phyloP scores from a whole-genome alignment of 1,139 yeast genomes.

The Hyphopichia buzzinii region DNA sequence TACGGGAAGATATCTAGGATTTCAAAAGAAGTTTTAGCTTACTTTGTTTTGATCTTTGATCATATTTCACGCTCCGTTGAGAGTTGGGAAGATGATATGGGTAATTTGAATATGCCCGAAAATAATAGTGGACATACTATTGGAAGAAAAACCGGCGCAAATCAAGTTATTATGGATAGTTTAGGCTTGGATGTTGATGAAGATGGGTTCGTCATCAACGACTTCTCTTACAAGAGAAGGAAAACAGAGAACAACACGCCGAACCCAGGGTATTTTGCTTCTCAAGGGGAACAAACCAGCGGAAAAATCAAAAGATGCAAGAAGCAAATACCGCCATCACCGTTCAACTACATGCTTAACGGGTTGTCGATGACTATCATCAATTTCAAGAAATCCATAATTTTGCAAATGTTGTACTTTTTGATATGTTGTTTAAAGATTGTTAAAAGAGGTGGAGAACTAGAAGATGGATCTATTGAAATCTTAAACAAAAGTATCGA shows the following conservation, averaged over 20 bases:
- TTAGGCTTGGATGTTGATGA: constrained; percentile 40
- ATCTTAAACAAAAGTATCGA: constrained; percentile 32
- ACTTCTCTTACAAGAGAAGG: constrained; percentile 43
- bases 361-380: constrained; percentile 47
- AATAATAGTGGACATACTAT: background rate
- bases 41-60: constrained; percentile 38
- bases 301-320: constrained; percentile 11
- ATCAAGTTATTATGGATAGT: constrained; percentile 29
- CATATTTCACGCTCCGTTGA: constrained; percentile 27
- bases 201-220: constrained; percentile 49
- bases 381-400: constrained; percentile 43
- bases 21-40: constrained; percentile 39
- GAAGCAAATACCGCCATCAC: constrained; percentile 38
- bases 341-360: constrained; percentile 44
- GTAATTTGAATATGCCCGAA: constrained; percentile 2
- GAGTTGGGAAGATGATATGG: constrained; percentile 9
- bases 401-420: constrained; percentile 45
- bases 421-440: constrained; percentile 41
- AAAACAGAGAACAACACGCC: constrained; percentile 9
- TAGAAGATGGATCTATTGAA: constrained; percentile 21
- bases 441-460: constrained; percentile 13
- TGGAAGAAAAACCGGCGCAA: constrained; percentile 12
- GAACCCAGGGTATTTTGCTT: background rate
- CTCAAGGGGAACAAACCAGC: background rate
- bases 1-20: constrained; percentile 37